A percentile compares a stretch with the other conserved stretches of the same genome.
phyloP scores from a whole-genome alignment of 345 rosid genomes.

The Boechera divaricarpa region DNA sequence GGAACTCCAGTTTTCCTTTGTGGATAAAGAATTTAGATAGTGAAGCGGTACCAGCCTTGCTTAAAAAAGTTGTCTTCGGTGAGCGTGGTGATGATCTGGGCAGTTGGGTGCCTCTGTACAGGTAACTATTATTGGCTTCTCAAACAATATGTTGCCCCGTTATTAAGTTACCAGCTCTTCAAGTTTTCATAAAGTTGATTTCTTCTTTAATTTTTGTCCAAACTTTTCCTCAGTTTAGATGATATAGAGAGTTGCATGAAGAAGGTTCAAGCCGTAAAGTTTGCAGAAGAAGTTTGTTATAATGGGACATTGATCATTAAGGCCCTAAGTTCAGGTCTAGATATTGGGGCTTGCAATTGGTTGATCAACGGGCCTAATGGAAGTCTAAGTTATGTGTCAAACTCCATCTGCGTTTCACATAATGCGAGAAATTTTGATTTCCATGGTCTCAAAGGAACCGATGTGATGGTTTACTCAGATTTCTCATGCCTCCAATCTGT shows the following conservation, averaged over 20 bases:
- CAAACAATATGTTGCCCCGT: neutral
- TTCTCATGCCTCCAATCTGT: conserved; percentile 49
- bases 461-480: conserved; percentile 69
- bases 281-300: conserved; percentile 79
- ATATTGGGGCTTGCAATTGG: conserved; percentile 95
- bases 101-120: conserved; percentile 84
- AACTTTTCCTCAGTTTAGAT: conserved; percentile 57
- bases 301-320: conserved; percentile 70
- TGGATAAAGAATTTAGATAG: conserved; percentile 79
- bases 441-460: conserved; percentile 55
- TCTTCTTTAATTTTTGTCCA: neutral
- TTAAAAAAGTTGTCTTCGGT: conserved; percentile 65
- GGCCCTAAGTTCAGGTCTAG: conserved; percentile 82
- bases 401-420: conserved; percentile 62
- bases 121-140: conserved; percentile 51
- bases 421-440: conserved; percentile 69
- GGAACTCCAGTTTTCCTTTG: conserved; percentile 53
- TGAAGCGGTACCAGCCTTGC: conserved; percentile 55
- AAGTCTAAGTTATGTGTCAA: conserved; percentile 59
- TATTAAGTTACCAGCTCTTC: neutral
- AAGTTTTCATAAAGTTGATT: neutral
- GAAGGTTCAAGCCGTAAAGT: conserved; percentile 68
- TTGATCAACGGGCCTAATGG: conserved; percentile 59
- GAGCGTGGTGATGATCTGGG: conserved; percentile 68
- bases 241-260: conserved; percentile 69